Evolutionary conservation across 2,329 filamentous ascomycete species (phyloP).

Genomic region (Beauveria rudraprayagi): DNA sequence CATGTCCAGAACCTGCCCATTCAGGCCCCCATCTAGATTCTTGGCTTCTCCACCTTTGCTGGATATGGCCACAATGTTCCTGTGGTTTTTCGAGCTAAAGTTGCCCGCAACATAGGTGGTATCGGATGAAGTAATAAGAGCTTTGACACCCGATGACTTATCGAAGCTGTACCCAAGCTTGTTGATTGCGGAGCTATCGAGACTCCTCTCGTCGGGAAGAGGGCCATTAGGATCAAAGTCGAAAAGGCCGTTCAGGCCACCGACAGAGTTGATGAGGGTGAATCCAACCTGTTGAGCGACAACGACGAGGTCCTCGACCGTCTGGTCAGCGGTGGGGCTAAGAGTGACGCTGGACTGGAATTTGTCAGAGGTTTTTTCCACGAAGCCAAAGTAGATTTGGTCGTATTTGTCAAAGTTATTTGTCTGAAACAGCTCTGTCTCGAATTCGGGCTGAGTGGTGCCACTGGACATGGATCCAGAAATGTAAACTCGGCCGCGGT

Average conservation of each 20-base stretch:
- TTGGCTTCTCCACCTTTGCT: conserved; percentile 51
- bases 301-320: conserved; percentile 55
- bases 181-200: conserved; percentile 67
- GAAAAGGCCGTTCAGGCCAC: conserved; percentile 80
- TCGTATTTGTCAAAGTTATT: conserved; percentile 98
- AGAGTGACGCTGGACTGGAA: conserved; percentile 80
- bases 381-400: conserved; percentile 75
- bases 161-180: conserved; percentile 64
- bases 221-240: conserved; percentile 64
- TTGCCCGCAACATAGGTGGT: conserved; percentile 74
- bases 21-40: conserved; percentile 63
- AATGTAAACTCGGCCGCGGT: conserved; percentile 74
- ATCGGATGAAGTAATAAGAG: conserved; percentile 57
- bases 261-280: conserved; percentile 61
- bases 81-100: conserved; percentile 60
- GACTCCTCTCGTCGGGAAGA: conserved; percentile 50
- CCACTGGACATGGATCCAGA: conserved; percentile 59
- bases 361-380: conserved; percentile 63
- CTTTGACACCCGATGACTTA: conserved; percentile 57
- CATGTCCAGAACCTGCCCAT: conserved; percentile 68
- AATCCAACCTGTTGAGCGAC: conserved; percentile 90
- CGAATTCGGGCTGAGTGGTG: conserved; percentile 38
- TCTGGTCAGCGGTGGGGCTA: conserved; percentile 57
- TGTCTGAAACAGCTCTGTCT: conserved; percentile 70
- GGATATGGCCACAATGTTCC: conserved; percentile 71